Base-by-base conservation (phyloP, 164 flowering plant species). In the Berberis vulgaris region DNA sequence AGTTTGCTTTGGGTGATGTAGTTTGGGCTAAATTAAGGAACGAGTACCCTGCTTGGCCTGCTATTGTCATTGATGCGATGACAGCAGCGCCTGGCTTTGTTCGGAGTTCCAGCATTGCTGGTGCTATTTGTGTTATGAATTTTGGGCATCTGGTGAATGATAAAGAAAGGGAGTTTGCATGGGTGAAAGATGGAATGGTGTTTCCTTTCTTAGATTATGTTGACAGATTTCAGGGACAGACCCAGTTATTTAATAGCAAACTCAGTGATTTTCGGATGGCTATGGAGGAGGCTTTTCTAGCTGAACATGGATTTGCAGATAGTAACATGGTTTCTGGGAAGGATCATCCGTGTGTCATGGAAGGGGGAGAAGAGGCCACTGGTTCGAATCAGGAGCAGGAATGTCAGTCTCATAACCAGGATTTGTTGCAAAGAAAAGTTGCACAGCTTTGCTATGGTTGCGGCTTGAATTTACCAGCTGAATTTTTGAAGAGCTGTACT, bases 21-120 rank as follows among this genome's bases (percentile, higher is more conserved):
- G 96, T 91, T 45, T 95, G 99, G 99, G 99, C 96, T 4, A 95
- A 86, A 71, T 76, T 86, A 0, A 89, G 89, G 64, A 88, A 78
- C 71, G 77, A 75, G 38, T 82, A 74, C 59, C 97, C 97, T 6
- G 84, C 83, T 62, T 91, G 97, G 99, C 99, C 99, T 38, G 99
- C 97, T 44, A 76, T 84, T 72, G 95, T 95, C 6, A 88, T 95
- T 71, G 96, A 95, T 74, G 96, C 97, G 4, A 60, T 84, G 70
- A 53, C 74, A 43, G 84, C 88, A 72, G 97, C 96, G 41, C 97
- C 99, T 9, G 83, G 78, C 65, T 67, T 74, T 7, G 92, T 88
- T 66, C 61, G 86, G 66, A 79, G 83, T 40, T 80, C 88, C 59
- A 79, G 89, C 71, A 69, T 84, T 59, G 77, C 94, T 47, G 92